These are phyloP conservation scores for Populus hybrid DNA, from an alignment of 441 rosid species.

Conservation along the genomic window DNA sequence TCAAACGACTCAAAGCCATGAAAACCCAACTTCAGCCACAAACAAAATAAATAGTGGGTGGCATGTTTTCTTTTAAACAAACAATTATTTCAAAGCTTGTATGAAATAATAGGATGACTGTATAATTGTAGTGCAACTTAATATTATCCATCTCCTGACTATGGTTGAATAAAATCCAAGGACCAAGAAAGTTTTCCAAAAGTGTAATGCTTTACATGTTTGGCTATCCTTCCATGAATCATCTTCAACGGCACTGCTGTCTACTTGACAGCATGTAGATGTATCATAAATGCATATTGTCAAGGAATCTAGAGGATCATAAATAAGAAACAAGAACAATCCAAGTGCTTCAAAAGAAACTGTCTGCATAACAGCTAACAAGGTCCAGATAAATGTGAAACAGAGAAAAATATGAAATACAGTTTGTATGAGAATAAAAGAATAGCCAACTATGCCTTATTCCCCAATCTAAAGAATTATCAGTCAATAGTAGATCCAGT, in stretches of 20 bases:
- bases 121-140: not conserved
- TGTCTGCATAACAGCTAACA: not conserved
- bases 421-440: not conserved
- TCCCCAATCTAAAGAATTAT: not conserved
- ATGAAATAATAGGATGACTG: not conserved
- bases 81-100: not conserved
- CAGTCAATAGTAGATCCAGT: not conserved
- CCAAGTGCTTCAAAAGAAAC: not conserved
- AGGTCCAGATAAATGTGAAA: not conserved
- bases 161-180: not conserved
- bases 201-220: not conserved
- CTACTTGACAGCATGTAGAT: not conserved
- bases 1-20: not conserved
- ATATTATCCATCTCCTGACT: not conserved
- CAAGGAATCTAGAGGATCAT: not conserved
- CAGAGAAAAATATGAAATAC: not conserved
- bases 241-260: slow-evolving; percentile 12
- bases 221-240: not conserved
- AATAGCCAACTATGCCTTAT: not conserved
- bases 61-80: not conserved
- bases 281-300: not conserved
- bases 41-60: not conserved
- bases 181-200: not conserved
- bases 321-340: not conserved
- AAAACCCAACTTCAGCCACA: not conserved